phyloP scores from a whole-genome alignment of 495 filamentous ascomycete species.

The Sporormia fimetaria region DNA sequence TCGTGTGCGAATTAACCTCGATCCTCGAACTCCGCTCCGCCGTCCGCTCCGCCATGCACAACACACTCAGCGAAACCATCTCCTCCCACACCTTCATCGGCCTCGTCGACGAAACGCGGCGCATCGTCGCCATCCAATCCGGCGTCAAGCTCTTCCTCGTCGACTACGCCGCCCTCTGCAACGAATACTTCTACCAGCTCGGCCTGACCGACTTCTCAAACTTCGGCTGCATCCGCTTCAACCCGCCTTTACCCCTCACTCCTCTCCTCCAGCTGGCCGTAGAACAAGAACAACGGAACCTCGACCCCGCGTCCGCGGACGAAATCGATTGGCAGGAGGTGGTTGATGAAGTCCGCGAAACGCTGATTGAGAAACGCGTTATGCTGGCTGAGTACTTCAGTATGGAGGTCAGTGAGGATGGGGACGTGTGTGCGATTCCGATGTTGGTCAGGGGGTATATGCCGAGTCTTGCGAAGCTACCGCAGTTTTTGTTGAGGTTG shows the following conservation, averaged over 20 bases:
- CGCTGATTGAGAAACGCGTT: slow-evolving; percentile 50
- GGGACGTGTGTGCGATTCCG: slow-evolving; percentile 67
- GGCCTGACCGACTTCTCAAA: slow-evolving; percentile 95
- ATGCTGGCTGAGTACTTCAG: slow-evolving; percentile 93
- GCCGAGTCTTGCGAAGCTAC: slow-evolving; percentile 74
- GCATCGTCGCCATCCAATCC: slow-evolving; percentile 83
- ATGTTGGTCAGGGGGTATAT: slow-evolving; percentile 81
- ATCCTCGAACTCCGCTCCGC: slow-evolving; percentile 68
- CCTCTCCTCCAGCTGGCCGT: slow-evolving; percentile 65
- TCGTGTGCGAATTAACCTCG: slow-evolving; percentile 60
- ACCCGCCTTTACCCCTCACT: slow-evolving; percentile 58
- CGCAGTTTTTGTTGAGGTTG: slow-evolving; percentile 74
- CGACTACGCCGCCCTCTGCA: slow-evolving; percentile 81
- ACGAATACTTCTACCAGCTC: slow-evolving; percentile 94
- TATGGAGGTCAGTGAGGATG: slow-evolving; percentile 65
- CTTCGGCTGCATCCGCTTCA: slow-evolving; percentile 74
- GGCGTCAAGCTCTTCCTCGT: slow-evolving; percentile 89
- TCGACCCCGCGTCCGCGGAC: slow-evolving; percentile 34
- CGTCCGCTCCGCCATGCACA: slow-evolving; percentile 79
- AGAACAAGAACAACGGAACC: slow-evolving; percentile 46
- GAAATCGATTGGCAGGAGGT: slow-evolving; percentile 57
- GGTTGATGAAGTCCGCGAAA: slow-evolving; percentile 44
- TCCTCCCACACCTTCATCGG: slow-evolving; percentile 89
- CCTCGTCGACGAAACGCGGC: slow-evolving; percentile 73
- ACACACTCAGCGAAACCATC: slow-evolving; percentile 78